Conservation (phyloP, 306 rosid species). For the Cucumis sativus region Cucumber_9930_V3 NC_026655.2:9363501-9364000, state of each 20-base stretch:
- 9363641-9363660: neutral
- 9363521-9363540: no score
- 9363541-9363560: no score
- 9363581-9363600: no score
- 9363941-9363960: neutral
- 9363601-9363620: neutral
- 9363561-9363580: no score
- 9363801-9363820: neutral
- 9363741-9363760: neutral
- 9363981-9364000: slow-evolving; percentile 70
- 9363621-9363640: neutral
- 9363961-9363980: slow-evolving; percentile 13
- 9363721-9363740: neutral
- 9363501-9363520: no score
- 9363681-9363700: neutral
- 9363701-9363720: neutral
- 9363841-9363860: neutral
- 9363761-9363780: neutral
- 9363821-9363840: neutral
- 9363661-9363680: neutral
- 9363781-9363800: neutral
- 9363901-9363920: neutral
- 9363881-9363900: neutral
- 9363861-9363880: neutral
- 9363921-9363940: neutral